Percentiles rank a stretch among this genome's conserved stretches.
Evolutionary conservation across 2,329 filamentous ascomycete species (phyloP).

Genomic region (Calonectria montana): DNA sequence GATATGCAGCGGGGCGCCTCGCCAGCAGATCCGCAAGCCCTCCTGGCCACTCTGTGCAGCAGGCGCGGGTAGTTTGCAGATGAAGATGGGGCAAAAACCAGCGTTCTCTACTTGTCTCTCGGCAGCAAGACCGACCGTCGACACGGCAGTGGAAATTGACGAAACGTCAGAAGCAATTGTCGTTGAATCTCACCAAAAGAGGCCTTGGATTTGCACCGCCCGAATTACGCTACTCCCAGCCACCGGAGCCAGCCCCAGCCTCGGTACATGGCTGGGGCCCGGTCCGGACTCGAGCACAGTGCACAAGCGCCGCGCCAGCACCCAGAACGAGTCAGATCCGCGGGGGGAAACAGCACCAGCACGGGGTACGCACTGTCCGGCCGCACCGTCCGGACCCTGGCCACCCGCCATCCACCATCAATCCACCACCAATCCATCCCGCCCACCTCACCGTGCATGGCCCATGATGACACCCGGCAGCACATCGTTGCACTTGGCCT

Average conservation of each 20-base stretch:
- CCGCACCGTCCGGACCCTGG: conserved; percentile 28
- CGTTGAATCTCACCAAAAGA: conserved; percentile 7
- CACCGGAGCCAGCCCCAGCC: conserved; percentile 21
- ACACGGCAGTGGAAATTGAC: conserved; percentile 6
- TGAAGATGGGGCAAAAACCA: conserved; percentile 27
- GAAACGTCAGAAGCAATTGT: conserved; percentile 7
- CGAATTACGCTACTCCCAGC: conserved; percentile 34
- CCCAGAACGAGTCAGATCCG: neutral
- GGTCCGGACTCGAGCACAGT: conserved; percentile 22
- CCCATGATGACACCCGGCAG: conserved; percentile 29
- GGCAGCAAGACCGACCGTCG: conserved; percentile 1
- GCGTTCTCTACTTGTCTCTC: conserved; percentile 26
- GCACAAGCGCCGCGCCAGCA: conserved; percentile 1
- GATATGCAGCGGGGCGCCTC: conserved; percentile 39
- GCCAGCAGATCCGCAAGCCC: conserved; percentile 40
- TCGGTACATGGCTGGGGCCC: conserved; percentile 16
- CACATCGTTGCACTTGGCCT: conserved; percentile 41
- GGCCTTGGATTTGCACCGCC: conserved; percentile 22
- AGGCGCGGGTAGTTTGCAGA: conserved; percentile 41
- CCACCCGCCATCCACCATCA: neutral
- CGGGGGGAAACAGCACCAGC: neutral
- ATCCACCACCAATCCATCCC: conserved; percentile 14
- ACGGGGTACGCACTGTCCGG: conserved; percentile 23
- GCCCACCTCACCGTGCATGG: conserved; percentile 43
- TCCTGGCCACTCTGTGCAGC: conserved; percentile 36